These are phyloP conservation scores for Kazachstania africana DNA, from an alignment of 805 yeast species.

Conservation along the genomic window DNA sequence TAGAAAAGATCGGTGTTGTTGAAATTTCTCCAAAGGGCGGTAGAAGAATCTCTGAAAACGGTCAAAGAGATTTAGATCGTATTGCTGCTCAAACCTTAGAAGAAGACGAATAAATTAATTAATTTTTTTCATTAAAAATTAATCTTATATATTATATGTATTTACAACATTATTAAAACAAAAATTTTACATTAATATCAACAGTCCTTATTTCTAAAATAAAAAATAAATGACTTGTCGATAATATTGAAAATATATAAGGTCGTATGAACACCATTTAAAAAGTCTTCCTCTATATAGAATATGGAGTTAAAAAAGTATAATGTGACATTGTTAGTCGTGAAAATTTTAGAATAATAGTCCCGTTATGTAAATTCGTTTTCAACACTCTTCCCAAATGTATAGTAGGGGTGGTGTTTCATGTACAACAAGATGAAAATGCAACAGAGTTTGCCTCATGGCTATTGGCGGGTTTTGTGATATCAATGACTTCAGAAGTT, in stretches of 20 bases:
- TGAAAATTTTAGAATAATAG: too few relatives aligned
- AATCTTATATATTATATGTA: constrained; percentile 1
- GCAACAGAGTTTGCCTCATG: background rate
- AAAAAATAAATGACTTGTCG: too few relatives aligned
- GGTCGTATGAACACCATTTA: too few relatives aligned
- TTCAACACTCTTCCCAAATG: too few relatives aligned
- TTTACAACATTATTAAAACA: background rate
- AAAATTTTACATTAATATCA: too few relatives aligned
- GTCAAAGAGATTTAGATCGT: constrained; percentile 99
- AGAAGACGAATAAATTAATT: constrained; percentile 50
- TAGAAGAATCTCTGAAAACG: constrained; percentile 97
- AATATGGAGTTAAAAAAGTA: too few relatives aligned
- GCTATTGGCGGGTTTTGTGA: background rate
- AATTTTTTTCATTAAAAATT: constrained; percentile 1
- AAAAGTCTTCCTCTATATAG: too few relatives aligned
- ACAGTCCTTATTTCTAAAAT: too few relatives aligned
- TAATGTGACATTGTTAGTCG: too few relatives aligned
- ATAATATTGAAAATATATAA: too few relatives aligned
- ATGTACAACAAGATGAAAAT: background rate
- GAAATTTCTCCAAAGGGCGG: constrained; percentile 97
- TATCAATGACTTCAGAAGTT: background rate
- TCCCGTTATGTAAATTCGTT: too few relatives aligned
- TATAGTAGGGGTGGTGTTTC: too few relatives aligned
- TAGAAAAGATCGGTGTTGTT: constrained; percentile 95
- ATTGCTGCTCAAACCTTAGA: constrained; percentile 98